These are phyloP conservation scores for Cercophora scortea DNA, from an alignment of 495 filamentous ascomycete species.

Conservation along the genomic window DNA sequence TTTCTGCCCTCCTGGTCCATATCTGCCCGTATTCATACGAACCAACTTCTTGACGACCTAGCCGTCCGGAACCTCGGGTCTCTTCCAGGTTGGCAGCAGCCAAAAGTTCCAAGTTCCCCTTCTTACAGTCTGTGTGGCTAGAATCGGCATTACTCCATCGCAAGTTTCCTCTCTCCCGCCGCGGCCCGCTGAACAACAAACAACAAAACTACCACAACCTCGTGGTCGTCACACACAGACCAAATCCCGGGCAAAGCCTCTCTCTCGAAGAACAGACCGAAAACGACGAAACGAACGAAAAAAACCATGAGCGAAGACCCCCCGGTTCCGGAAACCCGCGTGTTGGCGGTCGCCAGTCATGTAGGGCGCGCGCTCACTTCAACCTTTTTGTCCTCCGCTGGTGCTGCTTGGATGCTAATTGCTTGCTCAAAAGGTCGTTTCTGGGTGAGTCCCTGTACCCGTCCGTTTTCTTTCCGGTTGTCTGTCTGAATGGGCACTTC, in stretches of 20 bases:
- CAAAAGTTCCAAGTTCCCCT: too few species aligned
- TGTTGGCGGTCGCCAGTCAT: conserved; percentile 95
- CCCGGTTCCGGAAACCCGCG: conserved; percentile 75
- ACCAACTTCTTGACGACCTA: too few species aligned
- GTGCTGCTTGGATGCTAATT: conserved; percentile 23
- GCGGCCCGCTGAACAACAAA: not conserved
- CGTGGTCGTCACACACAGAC: not conserved
- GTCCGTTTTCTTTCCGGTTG: not conserved
- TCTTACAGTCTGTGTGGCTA: not conserved
- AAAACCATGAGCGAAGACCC: conserved; percentile 32
- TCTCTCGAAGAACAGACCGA: not conserved
- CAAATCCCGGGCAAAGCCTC: too few species aligned
- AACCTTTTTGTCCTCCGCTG: conserved; percentile 8
- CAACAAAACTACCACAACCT: too few species aligned
- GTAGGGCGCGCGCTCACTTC: conserved; percentile 48
- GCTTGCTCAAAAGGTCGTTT: conserved; percentile 54
- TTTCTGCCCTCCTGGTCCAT: not conserved
- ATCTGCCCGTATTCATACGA: too few species aligned
- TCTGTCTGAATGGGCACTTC: too few species aligned
- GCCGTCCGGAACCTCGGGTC: too few species aligned
- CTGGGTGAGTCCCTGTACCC: conserved; percentile 52
- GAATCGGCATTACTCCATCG: conserved; percentile 1
- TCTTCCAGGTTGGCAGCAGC: too few species aligned
- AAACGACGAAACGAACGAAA: not conserved
- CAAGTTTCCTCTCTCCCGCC: not conserved